A percentile compares a stretch with the other conserved stretches of the same genome.
phyloP scores from a whole-genome alignment of 805 yeast genomes.

The Saturnispora sanitii region DNA sequence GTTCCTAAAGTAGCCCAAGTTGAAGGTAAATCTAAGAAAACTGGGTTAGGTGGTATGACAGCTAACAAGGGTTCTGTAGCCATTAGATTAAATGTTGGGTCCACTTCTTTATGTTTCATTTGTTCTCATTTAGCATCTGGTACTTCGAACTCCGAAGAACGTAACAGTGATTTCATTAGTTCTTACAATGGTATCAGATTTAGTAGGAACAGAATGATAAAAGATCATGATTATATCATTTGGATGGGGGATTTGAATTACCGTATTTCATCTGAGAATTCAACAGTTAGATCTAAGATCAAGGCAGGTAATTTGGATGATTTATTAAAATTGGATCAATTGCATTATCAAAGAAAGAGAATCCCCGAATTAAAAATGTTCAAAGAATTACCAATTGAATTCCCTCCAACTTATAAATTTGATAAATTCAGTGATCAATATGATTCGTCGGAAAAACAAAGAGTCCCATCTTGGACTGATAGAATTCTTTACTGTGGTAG shows the following conservation, averaged over 20 bases:
- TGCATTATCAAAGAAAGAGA: constrained; percentile 59
- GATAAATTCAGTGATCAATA: constrained; percentile 74
- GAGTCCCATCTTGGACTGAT: constrained; percentile 97
- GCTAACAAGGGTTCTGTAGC: constrained; percentile 98
- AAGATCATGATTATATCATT: constrained; percentile 76
- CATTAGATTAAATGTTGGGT: constrained; percentile 73
- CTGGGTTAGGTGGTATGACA: constrained; percentile 94
- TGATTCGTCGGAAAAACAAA: constrained; percentile 84
- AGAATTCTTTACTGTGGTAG: constrained; percentile 62
- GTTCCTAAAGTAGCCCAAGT: constrained; percentile 59
- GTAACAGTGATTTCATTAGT: constrained; percentile 75
- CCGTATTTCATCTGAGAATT: constrained; percentile 63
- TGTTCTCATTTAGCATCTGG: constrained; percentile 97
- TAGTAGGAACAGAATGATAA: constrained; percentile 62
- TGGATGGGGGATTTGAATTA: constrained; percentile 97
- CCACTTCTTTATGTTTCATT: constrained; percentile 71
- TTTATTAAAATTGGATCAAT: constrained; percentile 67
- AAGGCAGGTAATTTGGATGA: constrained; percentile 34
- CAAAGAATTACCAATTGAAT: constrained; percentile 64
- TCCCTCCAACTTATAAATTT: constrained; percentile 87
- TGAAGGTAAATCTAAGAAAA: constrained; percentile 89
- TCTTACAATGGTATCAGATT: constrained; percentile 70
- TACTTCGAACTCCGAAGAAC: constrained; percentile 63
- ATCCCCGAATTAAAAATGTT: constrained; percentile 69
- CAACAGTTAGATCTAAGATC: constrained; percentile 55